A percentile compares a stretch with the other conserved stretches of the same genome.
Evolutionary conservation across 2,329 filamentous ascomycete species (phyloP).

Genomic region (Cephalotrichum gorgonifer): DNA sequence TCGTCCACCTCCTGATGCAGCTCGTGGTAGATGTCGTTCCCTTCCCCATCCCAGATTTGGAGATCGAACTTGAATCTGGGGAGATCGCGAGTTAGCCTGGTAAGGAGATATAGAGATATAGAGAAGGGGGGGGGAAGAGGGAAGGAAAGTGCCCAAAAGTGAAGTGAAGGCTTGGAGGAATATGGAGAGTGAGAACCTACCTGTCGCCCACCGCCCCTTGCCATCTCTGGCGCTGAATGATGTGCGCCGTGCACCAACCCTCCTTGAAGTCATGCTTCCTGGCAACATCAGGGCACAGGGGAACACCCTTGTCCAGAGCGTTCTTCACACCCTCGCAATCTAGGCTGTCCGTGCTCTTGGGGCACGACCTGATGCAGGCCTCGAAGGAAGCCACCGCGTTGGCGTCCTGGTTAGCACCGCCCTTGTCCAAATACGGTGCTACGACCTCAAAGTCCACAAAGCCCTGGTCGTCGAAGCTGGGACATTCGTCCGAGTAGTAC

Average conservation of each 20-base stretch:
- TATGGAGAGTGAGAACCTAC: too few species aligned
- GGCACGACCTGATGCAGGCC: neutral
- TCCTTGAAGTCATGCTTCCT: neutral
- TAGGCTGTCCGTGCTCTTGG: neutral
- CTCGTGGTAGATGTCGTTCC: neutral
- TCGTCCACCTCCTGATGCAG: neutral
- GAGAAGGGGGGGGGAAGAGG: too few species aligned
- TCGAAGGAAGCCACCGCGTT: neutral
- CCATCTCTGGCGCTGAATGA: neutral
- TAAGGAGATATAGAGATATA: too few species aligned
- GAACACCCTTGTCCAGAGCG: neutral
- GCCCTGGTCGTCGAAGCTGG: neutral
- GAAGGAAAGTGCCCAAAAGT: too few species aligned
- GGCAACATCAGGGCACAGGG: neutral
- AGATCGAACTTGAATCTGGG: neutral
- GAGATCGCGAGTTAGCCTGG: neutral
- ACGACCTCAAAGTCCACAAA: neutral
- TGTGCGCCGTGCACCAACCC: neutral
- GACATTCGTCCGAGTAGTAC: neutral
- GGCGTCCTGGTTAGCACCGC: neutral
- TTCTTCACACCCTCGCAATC: neutral
- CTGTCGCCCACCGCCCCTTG: neutral
- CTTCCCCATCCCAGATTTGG: neutral
- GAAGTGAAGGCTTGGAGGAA: too few species aligned
- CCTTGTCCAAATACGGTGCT: neutral